Conservation (phyloP, 192 early-diverging fungal species). For the Backusella morwellensis region DNA sequence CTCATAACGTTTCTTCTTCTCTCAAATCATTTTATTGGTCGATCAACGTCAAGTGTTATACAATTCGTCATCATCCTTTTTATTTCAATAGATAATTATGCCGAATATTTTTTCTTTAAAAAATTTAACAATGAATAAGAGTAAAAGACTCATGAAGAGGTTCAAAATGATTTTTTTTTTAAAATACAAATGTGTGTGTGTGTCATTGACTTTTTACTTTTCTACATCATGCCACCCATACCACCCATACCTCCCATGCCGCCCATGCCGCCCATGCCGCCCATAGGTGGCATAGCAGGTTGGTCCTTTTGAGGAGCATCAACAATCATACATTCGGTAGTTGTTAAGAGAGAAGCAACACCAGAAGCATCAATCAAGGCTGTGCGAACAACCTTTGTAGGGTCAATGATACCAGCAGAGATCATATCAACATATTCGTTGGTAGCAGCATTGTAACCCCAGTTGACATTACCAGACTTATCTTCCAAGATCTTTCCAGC, state of each 20-base stretch:
- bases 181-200: neutral
- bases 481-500: conserved; percentile 92
- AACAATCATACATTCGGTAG: conserved; percentile 96
- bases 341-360: conserved; percentile 95
- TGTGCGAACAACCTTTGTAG: conserved; percentile 98
- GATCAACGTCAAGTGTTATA: neutral
- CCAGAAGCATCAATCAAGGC: conserved; percentile 94
- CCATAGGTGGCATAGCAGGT: conserved; percentile 66
- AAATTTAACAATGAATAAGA: neutral
- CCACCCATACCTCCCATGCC: conserved; percentile 46
- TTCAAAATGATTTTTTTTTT: neutral
- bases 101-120: neutral
- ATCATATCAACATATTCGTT: conserved; percentile 96
- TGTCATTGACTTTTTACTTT: neutral
- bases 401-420: conserved; percentile 93
- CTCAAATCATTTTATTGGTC: neutral
- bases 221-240: conserved; percentile 28
- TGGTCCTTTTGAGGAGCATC: conserved; percentile 79
- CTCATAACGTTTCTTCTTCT: neutral
- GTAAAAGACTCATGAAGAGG: neutral
- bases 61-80: neutral
- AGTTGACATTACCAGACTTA: conserved; percentile 76
- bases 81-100: neutral
- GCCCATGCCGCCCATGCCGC: conserved; percentile 75
- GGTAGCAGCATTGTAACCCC: conserved; percentile 89